These are phyloP conservation scores for Ophiostoma ips DNA, from an alignment of 2,329 filamentous ascomycete species.

Conservation along the genomic window DNA sequence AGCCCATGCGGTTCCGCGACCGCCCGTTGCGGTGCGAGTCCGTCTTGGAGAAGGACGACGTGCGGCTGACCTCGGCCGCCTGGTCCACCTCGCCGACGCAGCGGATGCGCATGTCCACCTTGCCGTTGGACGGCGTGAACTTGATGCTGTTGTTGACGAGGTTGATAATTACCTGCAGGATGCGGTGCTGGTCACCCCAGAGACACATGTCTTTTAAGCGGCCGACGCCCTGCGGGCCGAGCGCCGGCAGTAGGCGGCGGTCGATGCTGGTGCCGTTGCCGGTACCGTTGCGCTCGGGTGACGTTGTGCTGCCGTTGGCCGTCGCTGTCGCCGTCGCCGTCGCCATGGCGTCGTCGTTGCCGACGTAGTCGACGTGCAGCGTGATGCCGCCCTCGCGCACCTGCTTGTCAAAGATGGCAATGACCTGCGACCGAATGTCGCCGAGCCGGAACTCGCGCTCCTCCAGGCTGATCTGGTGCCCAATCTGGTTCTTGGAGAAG, in stretches of 20 bases:
- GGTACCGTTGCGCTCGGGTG: not conserved
- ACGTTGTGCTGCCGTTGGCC: not conserved
- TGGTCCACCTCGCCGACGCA: constrained; percentile 50
- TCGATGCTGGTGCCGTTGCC: not conserved
- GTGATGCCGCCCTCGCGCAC: constrained; percentile 66
- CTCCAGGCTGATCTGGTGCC: constrained; percentile 67
- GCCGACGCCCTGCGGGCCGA: constrained; percentile 52
- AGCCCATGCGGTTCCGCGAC: constrained; percentile 31
- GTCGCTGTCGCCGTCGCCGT: not conserved
- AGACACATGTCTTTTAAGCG: constrained; percentile 73
- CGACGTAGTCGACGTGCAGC: constrained; percentile 58
- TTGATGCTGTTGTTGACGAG: constrained; percentile 85
- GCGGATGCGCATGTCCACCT: constrained; percentile 60
- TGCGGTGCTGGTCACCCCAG: constrained; percentile 85
- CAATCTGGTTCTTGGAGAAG: constrained; percentile 91
- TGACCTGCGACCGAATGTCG: constrained; percentile 71
- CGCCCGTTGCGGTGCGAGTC: constrained; percentile 29
- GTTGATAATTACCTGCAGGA: constrained; percentile 87
- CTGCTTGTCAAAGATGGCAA: constrained; percentile 83
- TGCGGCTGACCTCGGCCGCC: constrained; percentile 30
- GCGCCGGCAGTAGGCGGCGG: constrained; percentile 30
- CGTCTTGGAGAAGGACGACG: constrained; percentile 37
- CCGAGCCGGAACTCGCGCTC: constrained; percentile 72
- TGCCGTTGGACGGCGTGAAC: constrained; percentile 68
- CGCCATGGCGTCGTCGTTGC: constrained; percentile 32